Percentiles rank a stretch among this genome's conserved stretches.
phyloP scores from a whole-genome alignment of 768 basidiomycete species.

The Lepiota venenata region DNA sequence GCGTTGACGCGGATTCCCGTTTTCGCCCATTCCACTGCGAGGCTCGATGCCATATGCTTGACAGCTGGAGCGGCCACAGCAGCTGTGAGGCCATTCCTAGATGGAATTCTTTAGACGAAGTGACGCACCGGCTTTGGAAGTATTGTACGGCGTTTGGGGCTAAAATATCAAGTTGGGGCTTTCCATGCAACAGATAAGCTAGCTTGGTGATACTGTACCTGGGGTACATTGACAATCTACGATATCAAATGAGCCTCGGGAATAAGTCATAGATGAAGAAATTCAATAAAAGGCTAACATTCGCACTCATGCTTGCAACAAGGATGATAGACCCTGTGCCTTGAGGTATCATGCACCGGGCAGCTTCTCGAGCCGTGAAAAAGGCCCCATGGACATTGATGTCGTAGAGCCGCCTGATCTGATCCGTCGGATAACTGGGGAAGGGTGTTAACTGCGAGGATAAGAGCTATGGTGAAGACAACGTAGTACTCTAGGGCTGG shows the following conservation, averaged over 20 bases:
- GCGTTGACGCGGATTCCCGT: conserved; percentile 84
- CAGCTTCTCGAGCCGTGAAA: conserved; percentile 96
- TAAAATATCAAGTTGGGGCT: conserved; percentile 23
- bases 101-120: neutral
- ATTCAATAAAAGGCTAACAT: conserved; percentile 39
- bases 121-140: conserved; percentile 80
- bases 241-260: neutral
- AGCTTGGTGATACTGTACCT: conserved; percentile 45
- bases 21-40: conserved; percentile 96
- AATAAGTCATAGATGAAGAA: conserved; percentile 5
- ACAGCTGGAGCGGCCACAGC: conserved; percentile 52
- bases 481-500: conserved; percentile 79
- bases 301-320: conserved; percentile 89
- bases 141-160: conserved; percentile 94
- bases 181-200: neutral
- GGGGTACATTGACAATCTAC: conserved; percentile 87
- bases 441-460: neutral
- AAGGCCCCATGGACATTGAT: conserved; percentile 94
- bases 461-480: conserved; percentile 17
- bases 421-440: conserved; percentile 78
- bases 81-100: neutral
- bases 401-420: conserved; percentile 80
- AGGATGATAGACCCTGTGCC: conserved; percentile 81
- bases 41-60: conserved; percentile 88
- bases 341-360: conserved; percentile 83